Conservation (phyloP, 2,329 filamentous ascomycete genomes). For the Leptographium radiaticola region DNA sequence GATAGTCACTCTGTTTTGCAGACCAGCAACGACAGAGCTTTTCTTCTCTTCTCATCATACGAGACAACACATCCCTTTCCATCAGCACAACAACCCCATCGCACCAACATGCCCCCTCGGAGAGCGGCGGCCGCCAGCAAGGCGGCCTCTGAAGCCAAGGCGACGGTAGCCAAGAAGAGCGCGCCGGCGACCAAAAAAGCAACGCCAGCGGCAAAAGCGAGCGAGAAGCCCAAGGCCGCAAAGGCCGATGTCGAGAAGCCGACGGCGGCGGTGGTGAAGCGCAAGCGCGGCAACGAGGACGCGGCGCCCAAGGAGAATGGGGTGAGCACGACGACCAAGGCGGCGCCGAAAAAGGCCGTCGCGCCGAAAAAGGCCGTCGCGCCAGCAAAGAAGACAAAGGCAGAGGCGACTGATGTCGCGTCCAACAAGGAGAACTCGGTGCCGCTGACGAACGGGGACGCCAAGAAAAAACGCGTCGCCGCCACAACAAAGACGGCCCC, state of each 20-base stretch:
- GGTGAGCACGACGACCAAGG: not conserved
- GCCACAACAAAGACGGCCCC: not conserved
- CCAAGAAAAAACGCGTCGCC: not conserved
- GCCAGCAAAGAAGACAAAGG: conserved; percentile 14
- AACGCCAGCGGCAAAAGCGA: conserved; percentile 2
- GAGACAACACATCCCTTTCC: not conserved
- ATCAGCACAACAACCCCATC: not conserved
- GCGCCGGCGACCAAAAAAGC: conserved; percentile 8
- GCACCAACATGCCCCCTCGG: conserved; percentile 8
- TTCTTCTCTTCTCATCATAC: not conserved
- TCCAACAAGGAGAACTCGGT: not conserved
- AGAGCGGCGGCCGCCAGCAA: conserved; percentile 4
- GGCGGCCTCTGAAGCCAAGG: conserved; percentile 15
- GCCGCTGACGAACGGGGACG: not conserved
- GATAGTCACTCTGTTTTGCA: not conserved
- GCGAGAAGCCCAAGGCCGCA: not conserved
- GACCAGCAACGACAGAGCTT: not conserved
- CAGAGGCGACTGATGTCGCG: not conserved
- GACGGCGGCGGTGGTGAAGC: not conserved
- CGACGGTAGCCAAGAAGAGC: conserved; percentile 17
- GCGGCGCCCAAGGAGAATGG: conserved; percentile 9
- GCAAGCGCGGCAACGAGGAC: conserved; percentile 7
- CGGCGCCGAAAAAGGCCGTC: not conserved
- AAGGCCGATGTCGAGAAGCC: conserved; percentile 3
- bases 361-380: conserved; percentile 9